Percentiles rank a stretch among this genome's conserved stretches.
Evolutionary conservation across 805 yeast species (phyloP).

Genomic region (Tetrapisispora taiwanensis): DNA sequence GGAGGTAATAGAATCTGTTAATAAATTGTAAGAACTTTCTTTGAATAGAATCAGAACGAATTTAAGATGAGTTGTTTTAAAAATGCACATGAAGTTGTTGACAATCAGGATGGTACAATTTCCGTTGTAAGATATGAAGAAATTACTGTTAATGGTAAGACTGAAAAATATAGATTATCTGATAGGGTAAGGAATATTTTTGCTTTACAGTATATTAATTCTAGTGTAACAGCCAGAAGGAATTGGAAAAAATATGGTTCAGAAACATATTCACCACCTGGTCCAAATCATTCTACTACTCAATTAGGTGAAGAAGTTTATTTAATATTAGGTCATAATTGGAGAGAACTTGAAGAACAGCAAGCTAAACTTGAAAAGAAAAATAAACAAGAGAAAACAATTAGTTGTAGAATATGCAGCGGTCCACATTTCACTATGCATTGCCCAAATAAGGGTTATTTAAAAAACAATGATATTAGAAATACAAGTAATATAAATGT

Average conservation of each 20-base stretch:
- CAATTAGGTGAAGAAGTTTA: slow-evolving; percentile 77
- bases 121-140: slow-evolving; percentile 61
- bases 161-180: slow-evolving; percentile 71
- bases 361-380: slow-evolving; percentile 40
- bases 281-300: slow-evolving; percentile 84
- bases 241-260: slow-evolving; percentile 84
- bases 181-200: slow-evolving; percentile 70
- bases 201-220: slow-evolving; percentile 74
- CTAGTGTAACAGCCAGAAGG: slow-evolving; percentile 72
- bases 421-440: slow-evolving; percentile 87
- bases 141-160: slow-evolving; percentile 52
- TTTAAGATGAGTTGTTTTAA: not conserved
- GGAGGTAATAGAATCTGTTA: too few species aligned
- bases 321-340: slow-evolving; percentile 59
- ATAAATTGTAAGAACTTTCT: too few species aligned
- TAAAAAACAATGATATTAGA: not conserved
- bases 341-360: slow-evolving; percentile 69
- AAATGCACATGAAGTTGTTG: slow-evolving; percentile 43
- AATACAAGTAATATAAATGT: too few species aligned
- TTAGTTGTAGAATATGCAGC: slow-evolving; percentile 82
- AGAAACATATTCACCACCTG: slow-evolving; percentile 62
- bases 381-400: slow-evolving; percentile 35
- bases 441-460: slow-evolving; percentile 49
- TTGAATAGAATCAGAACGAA: too few species aligned
- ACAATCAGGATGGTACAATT: slow-evolving; percentile 80